Evolutionary conservation across 2,329 filamentous ascomycete species (phyloP).

Genomic region (Ascochyta viciae-villosae): DNA sequence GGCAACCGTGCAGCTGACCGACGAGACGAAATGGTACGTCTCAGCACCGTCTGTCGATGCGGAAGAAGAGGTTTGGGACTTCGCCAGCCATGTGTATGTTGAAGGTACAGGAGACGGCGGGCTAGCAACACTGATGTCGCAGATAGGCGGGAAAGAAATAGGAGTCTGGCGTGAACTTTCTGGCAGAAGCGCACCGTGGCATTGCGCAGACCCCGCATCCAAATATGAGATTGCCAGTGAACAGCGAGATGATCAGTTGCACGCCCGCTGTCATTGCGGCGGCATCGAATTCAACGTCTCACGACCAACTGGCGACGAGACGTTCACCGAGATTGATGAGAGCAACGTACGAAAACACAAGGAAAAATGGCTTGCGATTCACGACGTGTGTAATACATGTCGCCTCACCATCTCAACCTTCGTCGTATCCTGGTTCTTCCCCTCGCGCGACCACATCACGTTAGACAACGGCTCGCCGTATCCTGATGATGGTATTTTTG

Average conservation of each 20-base stretch:
- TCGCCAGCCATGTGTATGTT: conserved; percentile 42
- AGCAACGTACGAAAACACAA: conserved; percentile 13
- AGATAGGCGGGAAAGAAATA: conserved; percentile 32
- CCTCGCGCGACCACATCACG: conserved; percentile 67
- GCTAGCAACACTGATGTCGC: conserved; percentile 42
- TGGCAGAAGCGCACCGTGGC: conserved; percentile 5
- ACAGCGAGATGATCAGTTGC: conserved; percentile 31
- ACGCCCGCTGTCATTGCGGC: conserved; percentile 62
- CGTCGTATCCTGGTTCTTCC: conserved; percentile 71
- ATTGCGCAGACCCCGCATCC: neutral
- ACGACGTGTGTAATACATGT: conserved; percentile 64
- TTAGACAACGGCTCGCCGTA: conserved; percentile 51
- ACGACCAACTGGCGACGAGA: conserved; percentile 57
- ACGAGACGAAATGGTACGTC: conserved; percentile 20
- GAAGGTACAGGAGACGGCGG: conserved; percentile 49
- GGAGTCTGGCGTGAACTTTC: conserved; percentile 32
- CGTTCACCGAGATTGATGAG: conserved; percentile 13
- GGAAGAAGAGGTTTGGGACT: conserved; percentile 36
- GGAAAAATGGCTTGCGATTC: conserved; percentile 51
- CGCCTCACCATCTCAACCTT: conserved; percentile 67
- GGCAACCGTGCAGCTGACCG: conserved; percentile 8
- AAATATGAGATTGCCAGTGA: neutral
- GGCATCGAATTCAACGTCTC: conserved; percentile 65
- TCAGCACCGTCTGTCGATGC: conserved; percentile 39
- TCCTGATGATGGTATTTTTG: conserved; percentile 42